phyloP scores from a whole-genome alignment of 2,329 filamentous ascomycete species.

The Colletotrichum magnum region DNA sequence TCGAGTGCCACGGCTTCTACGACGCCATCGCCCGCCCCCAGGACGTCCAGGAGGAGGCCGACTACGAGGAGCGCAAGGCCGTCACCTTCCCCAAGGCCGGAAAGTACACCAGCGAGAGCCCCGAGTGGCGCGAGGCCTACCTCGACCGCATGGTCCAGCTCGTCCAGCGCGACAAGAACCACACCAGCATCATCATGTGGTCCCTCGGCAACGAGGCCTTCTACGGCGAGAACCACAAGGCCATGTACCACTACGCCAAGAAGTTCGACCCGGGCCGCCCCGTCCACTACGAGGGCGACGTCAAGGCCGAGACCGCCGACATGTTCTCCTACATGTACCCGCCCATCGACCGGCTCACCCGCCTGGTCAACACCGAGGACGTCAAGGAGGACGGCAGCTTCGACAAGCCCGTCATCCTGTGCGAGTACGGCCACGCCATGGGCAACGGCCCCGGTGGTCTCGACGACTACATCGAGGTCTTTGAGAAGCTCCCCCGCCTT shows the following conservation, averaged over 20 bases:
- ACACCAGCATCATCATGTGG: slow-evolving; percentile 80
- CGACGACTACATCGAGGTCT: slow-evolving; percentile 76
- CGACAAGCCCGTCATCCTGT: slow-evolving; percentile 72
- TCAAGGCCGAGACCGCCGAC: slow-evolving; percentile 71
- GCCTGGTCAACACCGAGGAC: slow-evolving; percentile 59
- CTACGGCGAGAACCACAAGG: slow-evolving; percentile 76
- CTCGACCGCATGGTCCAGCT: slow-evolving; percentile 76
- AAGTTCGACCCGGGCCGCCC: slow-evolving; percentile 69
- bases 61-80: slow-evolving; percentile 72
- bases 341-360: slow-evolving; percentile 63
- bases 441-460: slow-evolving; percentile 81
- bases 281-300: slow-evolving; percentile 78
- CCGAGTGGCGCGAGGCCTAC: slow-evolving; percentile 74
- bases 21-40: slow-evolving; percentile 63
- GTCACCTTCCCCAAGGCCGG: slow-evolving; percentile 68
- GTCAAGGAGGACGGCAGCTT: slow-evolving; percentile 59
- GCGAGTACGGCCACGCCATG: slow-evolving; percentile 76
- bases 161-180: slow-evolving; percentile 78
- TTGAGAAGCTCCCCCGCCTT: slow-evolving; percentile 71
- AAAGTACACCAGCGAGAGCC: slow-evolving; percentile 73
- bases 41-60: slow-evolving; percentile 68
- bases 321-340: slow-evolving; percentile 80
- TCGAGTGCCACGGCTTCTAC: slow-evolving; percentile 69
- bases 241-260: slow-evolving; percentile 76
- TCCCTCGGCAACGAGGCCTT: slow-evolving; percentile 82